Conservation (phyloP, 2,329 filamentous ascomycete species). For the Verruconis gallopava region DNA sequence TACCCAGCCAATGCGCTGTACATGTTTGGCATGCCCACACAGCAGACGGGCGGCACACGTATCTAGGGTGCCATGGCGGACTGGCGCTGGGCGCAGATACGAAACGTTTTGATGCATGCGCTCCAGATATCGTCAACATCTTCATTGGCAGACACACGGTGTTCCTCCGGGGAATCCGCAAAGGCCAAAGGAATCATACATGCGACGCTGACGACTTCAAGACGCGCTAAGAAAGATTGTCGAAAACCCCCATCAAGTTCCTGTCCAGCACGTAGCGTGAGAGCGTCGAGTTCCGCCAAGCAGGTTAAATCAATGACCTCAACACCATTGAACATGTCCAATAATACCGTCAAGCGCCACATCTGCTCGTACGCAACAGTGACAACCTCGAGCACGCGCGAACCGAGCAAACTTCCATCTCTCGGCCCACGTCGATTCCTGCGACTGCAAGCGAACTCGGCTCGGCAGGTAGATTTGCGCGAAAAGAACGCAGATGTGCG, state of each 20-base stretch:
- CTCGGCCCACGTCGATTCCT: background rate
- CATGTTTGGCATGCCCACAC: too few species aligned
- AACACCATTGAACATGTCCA: background rate
- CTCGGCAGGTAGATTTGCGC: background rate
- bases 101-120: too few species aligned
- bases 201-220: background rate
- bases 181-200: background rate
- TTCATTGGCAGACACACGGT: too few species aligned
- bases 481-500: too few species aligned
- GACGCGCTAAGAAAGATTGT: background rate
- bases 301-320: background rate
- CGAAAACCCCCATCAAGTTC: background rate
- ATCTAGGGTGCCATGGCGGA: too few species aligned
- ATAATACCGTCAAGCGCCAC: background rate
- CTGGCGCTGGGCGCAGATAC: too few species aligned
- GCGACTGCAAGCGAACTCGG: background rate
- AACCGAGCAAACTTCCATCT: background rate
- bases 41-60: too few species aligned
- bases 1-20: too few species aligned
- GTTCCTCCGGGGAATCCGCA: too few species aligned
- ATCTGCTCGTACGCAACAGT: background rate
- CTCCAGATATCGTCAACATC: too few species aligned
- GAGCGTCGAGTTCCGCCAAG: background rate
- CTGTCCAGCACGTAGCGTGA: background rate
- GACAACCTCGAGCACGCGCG: background rate